A percentile compares a stretch with the other conserved stretches of the same genome.
phyloP scores from a whole-genome alignment of 2,329 filamentous ascomycete genomes.

The Xylariaceae sp. region DNA sequence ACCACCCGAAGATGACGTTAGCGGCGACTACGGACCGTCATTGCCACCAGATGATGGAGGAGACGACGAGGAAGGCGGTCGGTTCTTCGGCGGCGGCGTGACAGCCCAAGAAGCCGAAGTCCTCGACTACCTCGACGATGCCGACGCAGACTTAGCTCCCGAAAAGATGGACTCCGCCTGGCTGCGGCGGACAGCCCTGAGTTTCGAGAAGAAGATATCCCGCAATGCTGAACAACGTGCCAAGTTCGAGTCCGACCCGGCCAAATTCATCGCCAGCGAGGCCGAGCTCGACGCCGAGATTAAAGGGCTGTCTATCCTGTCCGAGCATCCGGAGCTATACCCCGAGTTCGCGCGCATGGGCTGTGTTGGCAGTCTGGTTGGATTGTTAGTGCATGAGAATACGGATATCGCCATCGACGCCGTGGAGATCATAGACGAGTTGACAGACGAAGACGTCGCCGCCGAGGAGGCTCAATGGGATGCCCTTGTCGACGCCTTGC shows the following conservation, averaged over 20 bases:
- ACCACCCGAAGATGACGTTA: slow-evolving; percentile 44
- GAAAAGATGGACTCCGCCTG: slow-evolving; percentile 82
- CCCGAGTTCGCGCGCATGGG: slow-evolving; percentile 30
- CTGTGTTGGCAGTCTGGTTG: slow-evolving; percentile 59
- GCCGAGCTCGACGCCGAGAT: slow-evolving; percentile 87
- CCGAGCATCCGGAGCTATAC: slow-evolving; percentile 69
- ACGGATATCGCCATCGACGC: slow-evolving; percentile 92
- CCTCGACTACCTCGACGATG: slow-evolving; percentile 75
- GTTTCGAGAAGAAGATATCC: slow-evolving; percentile 85
- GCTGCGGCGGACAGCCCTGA: slow-evolving; percentile 75
- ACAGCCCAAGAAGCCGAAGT: slow-evolving; percentile 75
- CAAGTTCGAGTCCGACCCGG: slow-evolving; percentile 29
- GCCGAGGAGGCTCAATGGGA: slow-evolving; percentile 80
- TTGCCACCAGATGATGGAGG: slow-evolving; percentile 27
- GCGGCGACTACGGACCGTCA: slow-evolving; percentile 29
- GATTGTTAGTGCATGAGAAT: slow-evolving; percentile 88
- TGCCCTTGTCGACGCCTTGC: slow-evolving; percentile 61
- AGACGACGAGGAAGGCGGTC: slow-evolving; percentile 79
- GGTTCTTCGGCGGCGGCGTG: slow-evolving; percentile 93
- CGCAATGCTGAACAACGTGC: slow-evolving; percentile 88
- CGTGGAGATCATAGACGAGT: slow-evolving; percentile 82
- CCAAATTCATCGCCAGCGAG: slow-evolving; percentile 44
- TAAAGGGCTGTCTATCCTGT: slow-evolving; percentile 79
- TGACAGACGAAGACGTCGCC: slow-evolving; percentile 89
- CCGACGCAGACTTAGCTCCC: slow-evolving; percentile 39